Percentiles rank a stretch among this genome's conserved stretches.
phyloP scores from a whole-genome alignment of 2,329 filamentous ascomycete genomes.

The Dryadomyces quercus-mongolicae region DNA sequence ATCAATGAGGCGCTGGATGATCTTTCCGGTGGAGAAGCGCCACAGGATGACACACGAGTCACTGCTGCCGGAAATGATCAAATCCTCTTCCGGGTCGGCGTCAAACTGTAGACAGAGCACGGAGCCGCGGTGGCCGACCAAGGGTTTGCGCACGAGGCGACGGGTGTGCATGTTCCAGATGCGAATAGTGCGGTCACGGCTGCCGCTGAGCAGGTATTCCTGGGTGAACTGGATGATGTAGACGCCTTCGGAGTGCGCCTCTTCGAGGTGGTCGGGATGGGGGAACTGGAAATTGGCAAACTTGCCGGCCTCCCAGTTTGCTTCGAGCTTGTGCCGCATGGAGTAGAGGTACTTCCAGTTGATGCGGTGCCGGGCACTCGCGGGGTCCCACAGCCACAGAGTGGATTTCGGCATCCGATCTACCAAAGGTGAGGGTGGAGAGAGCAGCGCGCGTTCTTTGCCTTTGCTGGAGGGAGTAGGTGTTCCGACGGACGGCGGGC shows the following conservation, averaged over 20 bases:
- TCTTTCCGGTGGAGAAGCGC: conserved; percentile 82
- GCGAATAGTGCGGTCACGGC: conserved; percentile 74
- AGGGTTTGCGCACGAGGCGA: conserved; percentile 60
- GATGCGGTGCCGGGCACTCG: conserved; percentile 44
- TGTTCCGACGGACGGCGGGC: not conserved
- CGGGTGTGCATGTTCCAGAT: conserved; percentile 83
- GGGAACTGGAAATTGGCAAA: conserved; percentile 84
- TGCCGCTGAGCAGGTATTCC: conserved; percentile 84
- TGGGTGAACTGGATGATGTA: conserved; percentile 87
- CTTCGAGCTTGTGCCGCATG: conserved; percentile 71
- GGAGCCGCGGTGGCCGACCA: conserved; percentile 69
- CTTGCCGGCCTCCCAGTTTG: conserved; percentile 79
- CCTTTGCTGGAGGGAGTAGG: conserved; percentile 17
- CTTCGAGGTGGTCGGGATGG: conserved; percentile 64
- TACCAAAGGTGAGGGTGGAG: not conserved
- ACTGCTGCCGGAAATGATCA: conserved; percentile 92
- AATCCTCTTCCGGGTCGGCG: conserved; percentile 70
- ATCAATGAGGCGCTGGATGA: conserved; percentile 60
- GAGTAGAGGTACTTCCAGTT: conserved; percentile 94
- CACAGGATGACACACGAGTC: conserved; percentile 85
- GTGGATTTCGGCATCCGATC: conserved; percentile 27
- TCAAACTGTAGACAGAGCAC: conserved; percentile 95
- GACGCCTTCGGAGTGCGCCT: conserved; percentile 85
- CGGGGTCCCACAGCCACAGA: conserved; percentile 38
- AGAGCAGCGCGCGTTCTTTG: conserved; percentile 22